Base-by-base conservation (phyloP, 1,284 basidiomycete species). In the Ceratobasidium sp. region DNA sequence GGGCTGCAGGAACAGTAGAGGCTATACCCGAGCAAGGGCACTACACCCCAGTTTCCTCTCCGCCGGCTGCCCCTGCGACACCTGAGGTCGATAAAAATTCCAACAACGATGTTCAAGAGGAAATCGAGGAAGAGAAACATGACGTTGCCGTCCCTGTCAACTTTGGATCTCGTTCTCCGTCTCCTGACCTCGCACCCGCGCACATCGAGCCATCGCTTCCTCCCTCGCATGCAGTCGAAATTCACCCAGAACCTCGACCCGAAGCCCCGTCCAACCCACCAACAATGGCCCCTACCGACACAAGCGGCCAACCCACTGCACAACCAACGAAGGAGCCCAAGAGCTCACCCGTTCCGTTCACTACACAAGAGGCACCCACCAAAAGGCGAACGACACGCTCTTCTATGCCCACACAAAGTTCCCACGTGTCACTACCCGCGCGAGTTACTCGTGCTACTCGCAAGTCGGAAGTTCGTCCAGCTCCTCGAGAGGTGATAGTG, bases 81-180 rank as follows among this genome's bases (percentile, higher is more conserved):
- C 29, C 57, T 27, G 25, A n/a, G 13, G 27, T 38, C 40, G 42
- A 45, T 13, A 42, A 58, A 29, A 10, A 13, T 12, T n/a, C 43
- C 17, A 17, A 22, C 22, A 22, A 15, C 3, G 5, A 45, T n/a
- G 43, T 22, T 32, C 52, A 54, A 54, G 31, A 15, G 5, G 52
- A 22, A 15, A 27, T 25, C 49, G 49, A 15, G 5, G 31, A 32
- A n/a, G 57, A 60, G 45, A 12, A 32, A 38, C 29, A 22, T 17
- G 64, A 67, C 47, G 32, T 55, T 45, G 52, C 29, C 3, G 64
- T 55, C 29, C 52, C 50, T 15, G 64, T 67, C 6, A 67, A 67
- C 22, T 67, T 67, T 55, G 64, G 64, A 8, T 67, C 64, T 10
- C 52, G 64, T 27, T 43, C 64, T 1, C 64, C 64, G 8, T 67